Base-by-base conservation (phyloP, 768 basidiomycete genomes). In the Exidia glandulosa region DNA sequence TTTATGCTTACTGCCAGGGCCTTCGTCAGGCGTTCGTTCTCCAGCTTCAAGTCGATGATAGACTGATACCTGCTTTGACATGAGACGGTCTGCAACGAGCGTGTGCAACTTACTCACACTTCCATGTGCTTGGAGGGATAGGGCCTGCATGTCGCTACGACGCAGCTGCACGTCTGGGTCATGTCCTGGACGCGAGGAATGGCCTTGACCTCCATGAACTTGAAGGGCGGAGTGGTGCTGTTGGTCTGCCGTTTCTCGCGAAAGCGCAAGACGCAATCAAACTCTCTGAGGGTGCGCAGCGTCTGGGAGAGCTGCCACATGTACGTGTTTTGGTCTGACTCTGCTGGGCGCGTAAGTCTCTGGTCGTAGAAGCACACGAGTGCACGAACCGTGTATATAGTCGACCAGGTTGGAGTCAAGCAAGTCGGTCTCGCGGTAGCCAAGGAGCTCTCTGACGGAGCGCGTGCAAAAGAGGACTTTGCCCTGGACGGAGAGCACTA, bases 21-120 rank as follows among this genome's bases (percentile, higher is more conserved):
- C 61, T 81, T 80, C 64, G 87, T 79, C 45, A 96, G 72, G 14
- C 84, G 80, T 70, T 90, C 87, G 70, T 96, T 93, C 73, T 94
- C 91, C 59, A 86, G 76, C 71, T 92, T 94, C 56, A 95, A 80
- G 67, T 95, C 93, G 34, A 96, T 54, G 25, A 54, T 29, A 13
- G 50, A 54, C 30, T 54, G 67, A 63, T 76, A 79, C 25, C 73
- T 69, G 61, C 77, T 75, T 56, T 77, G 67, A 47, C 32, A 29
- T 25, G 19, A 25, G 47, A 32, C 25, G 10, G 32, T 29, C 14
- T 32, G 31, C 7, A 47, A 23, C 48, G 59, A 48, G 29, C 32
- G 32, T 23, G 47, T 27, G 36, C 52, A 19, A 27, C 59, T 7
- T 30, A 48, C 19, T 50, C 47, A 52, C 59, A 60, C 23, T 27